Percentiles rank a stretch among this genome's conserved stretches.
phyloP scores from a whole-genome alignment of 495 filamentous ascomycete species.

The Cercophora sp. region DNA sequence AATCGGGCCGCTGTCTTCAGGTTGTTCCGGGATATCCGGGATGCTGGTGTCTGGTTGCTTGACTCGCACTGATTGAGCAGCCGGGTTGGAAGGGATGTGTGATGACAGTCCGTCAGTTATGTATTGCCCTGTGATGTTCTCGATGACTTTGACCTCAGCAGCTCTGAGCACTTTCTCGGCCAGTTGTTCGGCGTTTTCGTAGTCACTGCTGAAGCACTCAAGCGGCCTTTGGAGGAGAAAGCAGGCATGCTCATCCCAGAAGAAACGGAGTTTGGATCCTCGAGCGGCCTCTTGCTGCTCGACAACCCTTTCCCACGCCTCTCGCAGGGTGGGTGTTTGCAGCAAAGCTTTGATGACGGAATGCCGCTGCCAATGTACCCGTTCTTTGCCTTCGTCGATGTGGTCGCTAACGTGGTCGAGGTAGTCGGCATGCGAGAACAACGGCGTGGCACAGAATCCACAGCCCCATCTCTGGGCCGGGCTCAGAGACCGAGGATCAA shows the following conservation, averaged over 20 bases:
- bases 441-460: constrained; percentile 21
- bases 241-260: constrained; percentile 13
- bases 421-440: constrained; percentile 15
- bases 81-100: no score
- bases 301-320: constrained; percentile 19
- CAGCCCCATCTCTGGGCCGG: constrained; percentile 24
- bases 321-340: constrained; percentile 15
- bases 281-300: constrained; percentile 9
- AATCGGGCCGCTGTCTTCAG: no score
- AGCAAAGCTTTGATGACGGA: constrained; percentile 24
- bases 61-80: no score
- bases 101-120: not conserved
- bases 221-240: not conserved
- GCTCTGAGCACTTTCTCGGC: not conserved
- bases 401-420: constrained; percentile 23
- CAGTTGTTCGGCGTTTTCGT: not conserved
- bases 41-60: not conserved
- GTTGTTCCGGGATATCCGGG: not conserved
- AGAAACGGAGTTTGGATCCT: constrained; percentile 13
- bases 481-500: not conserved
- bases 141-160: not conserved
- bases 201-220: not conserved
- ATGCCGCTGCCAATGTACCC: constrained; percentile 21
- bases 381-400: constrained; percentile 21
- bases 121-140: not conserved